phyloP scores from a whole-genome alignment of 2,329 filamentous ascomycete genomes.

The Ascochyta viciae-villosae region DNA sequence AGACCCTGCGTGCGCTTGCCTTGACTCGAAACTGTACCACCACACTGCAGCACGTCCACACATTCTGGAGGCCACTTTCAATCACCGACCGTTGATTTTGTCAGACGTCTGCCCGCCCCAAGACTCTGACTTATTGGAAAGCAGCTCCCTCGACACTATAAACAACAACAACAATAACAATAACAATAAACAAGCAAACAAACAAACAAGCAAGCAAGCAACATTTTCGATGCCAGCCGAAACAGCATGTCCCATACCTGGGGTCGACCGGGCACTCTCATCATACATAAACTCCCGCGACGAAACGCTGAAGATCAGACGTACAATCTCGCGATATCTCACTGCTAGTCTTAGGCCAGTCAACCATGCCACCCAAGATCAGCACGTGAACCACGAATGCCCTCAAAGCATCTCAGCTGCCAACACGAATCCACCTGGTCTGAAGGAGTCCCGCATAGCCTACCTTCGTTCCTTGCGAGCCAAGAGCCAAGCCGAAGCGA shows the following conservation, averaged over 20 bases:
- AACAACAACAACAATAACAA: neutral
- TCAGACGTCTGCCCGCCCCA: neutral
- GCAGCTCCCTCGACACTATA: neutral
- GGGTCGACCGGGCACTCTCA: constrained; percentile 45
- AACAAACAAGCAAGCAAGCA: constrained; percentile 1
- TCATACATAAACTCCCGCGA: constrained; percentile 48
- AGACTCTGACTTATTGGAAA: neutral
- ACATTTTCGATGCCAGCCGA: constrained; percentile 28
- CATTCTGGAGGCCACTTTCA: neutral
- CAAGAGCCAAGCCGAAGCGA: constrained; percentile 50
- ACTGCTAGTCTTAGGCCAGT: constrained; percentile 39
- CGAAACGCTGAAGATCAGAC: constrained; percentile 47
- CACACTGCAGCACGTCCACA: neutral
- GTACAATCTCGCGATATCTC: constrained; percentile 42
- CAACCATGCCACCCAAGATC: constrained; percentile 34
- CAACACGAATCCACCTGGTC: constrained; percentile 43
- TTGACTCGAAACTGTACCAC: constrained; percentile 11
- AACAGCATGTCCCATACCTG: constrained; percentile 46
- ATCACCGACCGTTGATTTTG: neutral
- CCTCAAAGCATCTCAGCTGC: constrained; percentile 33
- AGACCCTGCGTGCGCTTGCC: constrained; percentile 8
- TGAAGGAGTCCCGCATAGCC: constrained; percentile 52
- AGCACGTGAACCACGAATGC: constrained; percentile 43
- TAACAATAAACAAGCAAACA: neutral
- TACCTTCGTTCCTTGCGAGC: constrained; percentile 57